A percentile compares a stretch with the other conserved stretches of the same genome.
These are phyloP conservation scores for Fusarium devonianum DNA, from an alignment of 2,329 filamentous ascomycete species.

Conservation along the genomic window DNA sequence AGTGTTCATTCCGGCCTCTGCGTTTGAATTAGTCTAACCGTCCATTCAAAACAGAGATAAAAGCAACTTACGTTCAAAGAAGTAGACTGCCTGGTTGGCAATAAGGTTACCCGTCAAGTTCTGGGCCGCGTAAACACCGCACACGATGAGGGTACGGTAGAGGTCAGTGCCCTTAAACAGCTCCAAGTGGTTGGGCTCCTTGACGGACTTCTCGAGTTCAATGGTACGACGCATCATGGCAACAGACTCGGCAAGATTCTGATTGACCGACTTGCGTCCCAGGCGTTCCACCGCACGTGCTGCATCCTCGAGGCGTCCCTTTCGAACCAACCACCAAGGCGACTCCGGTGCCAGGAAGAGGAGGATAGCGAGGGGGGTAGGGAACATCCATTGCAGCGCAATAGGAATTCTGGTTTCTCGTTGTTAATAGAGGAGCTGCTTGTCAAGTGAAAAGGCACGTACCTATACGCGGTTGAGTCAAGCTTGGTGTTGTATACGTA, in stretches of 20 bases:
- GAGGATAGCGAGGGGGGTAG: constrained; percentile 61
- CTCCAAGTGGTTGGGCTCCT: constrained; percentile 56
- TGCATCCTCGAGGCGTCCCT: constrained; percentile 53
- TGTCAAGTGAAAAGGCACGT: constrained; percentile 16
- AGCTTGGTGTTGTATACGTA: constrained; percentile 55
- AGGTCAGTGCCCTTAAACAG: constrained; percentile 62
- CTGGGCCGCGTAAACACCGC: constrained; percentile 64
- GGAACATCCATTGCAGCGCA: constrained; percentile 66
- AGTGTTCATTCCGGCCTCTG: constrained; percentile 66
- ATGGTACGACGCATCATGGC: constrained; percentile 65
- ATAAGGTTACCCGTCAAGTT: constrained; percentile 68
- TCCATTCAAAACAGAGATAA: neutral
- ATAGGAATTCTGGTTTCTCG: constrained; percentile 54
- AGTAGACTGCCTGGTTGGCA: constrained; percentile 67
- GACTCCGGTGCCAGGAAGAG: constrained; percentile 59
- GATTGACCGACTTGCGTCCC: constrained; percentile 41
- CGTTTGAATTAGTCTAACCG: neutral
- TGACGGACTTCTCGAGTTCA: constrained; percentile 56
- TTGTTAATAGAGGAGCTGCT: constrained; percentile 39
- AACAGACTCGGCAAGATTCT: constrained; percentile 49
- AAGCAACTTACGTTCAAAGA: constrained; percentile 54
- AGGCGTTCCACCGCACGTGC: constrained; percentile 56
- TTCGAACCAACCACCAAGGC: constrained; percentile 63
- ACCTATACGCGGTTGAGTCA: constrained; percentile 29
- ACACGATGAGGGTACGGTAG: constrained; percentile 63